phyloP scores from a whole-genome alignment of 2,329 filamentous ascomycete species.

The Pleomassaria siparia region DNA sequence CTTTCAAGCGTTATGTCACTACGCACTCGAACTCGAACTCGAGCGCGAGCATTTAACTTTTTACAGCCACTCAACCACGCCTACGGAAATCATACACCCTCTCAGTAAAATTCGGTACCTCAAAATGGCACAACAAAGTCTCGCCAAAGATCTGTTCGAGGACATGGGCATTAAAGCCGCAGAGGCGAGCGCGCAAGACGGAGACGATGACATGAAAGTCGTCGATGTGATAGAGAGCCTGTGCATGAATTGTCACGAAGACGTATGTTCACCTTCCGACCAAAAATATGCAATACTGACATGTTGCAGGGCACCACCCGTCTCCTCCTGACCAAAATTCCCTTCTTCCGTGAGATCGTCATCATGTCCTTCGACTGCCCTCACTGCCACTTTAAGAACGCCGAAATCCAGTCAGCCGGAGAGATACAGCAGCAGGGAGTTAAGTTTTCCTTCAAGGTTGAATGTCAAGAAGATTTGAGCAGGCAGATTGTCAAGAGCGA shows the following conservation, averaged over 20 bases:
- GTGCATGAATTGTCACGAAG: constrained; percentile 58
- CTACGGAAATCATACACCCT: constrained; percentile 1
- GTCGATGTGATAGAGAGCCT: constrained; percentile 57
- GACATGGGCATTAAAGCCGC: constrained; percentile 55
- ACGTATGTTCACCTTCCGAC: constrained; percentile 36
- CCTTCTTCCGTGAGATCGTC: constrained; percentile 96
- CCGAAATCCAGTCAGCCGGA: constrained; percentile 90
- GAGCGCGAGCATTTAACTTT: no score
- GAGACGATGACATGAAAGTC: constrained; percentile 46
- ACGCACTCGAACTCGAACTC: constrained; percentile 23
- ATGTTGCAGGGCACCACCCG: constrained; percentile 73
- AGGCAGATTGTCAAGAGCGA: constrained; percentile 93
- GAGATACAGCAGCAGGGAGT: constrained; percentile 87
- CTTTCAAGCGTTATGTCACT: constrained; percentile 27
- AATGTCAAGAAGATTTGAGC: constrained; percentile 71
- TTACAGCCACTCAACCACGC: constrained; percentile 7
- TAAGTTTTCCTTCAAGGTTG: constrained; percentile 80
- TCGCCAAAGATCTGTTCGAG: constrained; percentile 54
- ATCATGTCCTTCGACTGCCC: constrained; percentile 96
- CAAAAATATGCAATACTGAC: constrained; percentile 21
- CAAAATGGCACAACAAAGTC: constrained; percentile 41
- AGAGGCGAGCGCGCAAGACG: constrained; percentile 40
- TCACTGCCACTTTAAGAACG: constrained; percentile 86
- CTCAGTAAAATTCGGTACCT: neutral
- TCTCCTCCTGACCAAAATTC: constrained; percentile 86